Conservation (phyloP, 2,329 filamentous ascomycete species). For the Pestalotiopsis sp. region DNA sequence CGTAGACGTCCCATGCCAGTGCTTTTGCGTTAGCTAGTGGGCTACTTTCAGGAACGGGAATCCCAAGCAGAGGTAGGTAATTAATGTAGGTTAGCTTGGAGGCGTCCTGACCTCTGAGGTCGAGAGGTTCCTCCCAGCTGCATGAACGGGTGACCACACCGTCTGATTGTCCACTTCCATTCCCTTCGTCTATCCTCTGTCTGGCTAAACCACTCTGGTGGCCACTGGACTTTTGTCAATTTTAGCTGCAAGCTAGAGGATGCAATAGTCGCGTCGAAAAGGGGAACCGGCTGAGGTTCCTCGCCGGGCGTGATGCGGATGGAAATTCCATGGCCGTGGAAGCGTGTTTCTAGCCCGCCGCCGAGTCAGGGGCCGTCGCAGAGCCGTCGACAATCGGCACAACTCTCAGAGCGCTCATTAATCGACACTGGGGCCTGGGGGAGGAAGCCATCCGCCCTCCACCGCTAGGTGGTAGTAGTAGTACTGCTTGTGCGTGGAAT, state of each 20-base stretch:
- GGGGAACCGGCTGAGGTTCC: background rate
- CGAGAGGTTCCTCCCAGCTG: background rate
- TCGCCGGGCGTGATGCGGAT: background rate
- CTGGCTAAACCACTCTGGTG: background rate
- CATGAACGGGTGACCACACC: background rate
- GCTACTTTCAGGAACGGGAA: background rate
- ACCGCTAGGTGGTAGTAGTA: background rate
- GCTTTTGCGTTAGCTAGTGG: background rate
- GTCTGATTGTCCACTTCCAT: background rate
- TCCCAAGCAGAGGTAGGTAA: background rate
- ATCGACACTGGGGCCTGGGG: slow-evolving; percentile 1
- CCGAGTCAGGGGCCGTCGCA: background rate
- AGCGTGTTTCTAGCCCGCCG: slow-evolving; percentile 6
- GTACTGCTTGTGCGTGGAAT: background rate
- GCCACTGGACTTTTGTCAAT: background rate
- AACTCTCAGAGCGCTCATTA: slow-evolving; percentile 1
- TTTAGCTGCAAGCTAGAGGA: background rate
- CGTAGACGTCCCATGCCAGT: background rate
- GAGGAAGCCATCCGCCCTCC: background rate
- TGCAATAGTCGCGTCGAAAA: background rate
- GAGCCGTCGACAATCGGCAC: slow-evolving; percentile 1
- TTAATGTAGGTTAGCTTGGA: background rate
- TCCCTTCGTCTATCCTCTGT: background rate
- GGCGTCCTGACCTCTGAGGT: background rate
- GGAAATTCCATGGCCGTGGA: background rate